Conservation (phyloP, 352 stramenopile species). For the Pythium biforme region DNA sequence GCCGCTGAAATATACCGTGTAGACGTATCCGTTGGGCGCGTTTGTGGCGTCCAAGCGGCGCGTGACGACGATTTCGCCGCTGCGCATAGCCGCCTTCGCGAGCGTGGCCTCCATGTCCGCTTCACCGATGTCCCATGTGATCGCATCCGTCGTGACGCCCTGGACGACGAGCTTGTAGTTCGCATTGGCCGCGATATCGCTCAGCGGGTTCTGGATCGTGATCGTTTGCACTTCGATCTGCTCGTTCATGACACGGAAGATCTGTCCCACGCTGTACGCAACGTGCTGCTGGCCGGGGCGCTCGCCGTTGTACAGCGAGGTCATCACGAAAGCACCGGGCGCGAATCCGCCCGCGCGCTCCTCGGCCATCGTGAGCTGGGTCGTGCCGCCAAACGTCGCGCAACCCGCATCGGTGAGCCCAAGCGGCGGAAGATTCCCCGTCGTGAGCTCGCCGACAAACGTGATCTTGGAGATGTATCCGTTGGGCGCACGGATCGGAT, state of each 20-base stretch:
- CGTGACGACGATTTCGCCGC: constrained; percentile 53
- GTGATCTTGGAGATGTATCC: constrained; percentile 66
- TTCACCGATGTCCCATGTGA: constrained; percentile 65
- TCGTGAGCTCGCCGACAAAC: constrained; percentile 61
- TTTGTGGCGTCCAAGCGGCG: constrained; percentile 36
- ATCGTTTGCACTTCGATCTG: constrained; percentile 72
- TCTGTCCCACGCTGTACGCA: constrained; percentile 56
- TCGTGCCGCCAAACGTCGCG: constrained; percentile 25
- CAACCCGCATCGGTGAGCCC: constrained; percentile 26
- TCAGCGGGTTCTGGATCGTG: constrained; percentile 42
- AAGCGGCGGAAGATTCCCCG: constrained; percentile 44
- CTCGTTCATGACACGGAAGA: constrained; percentile 72
- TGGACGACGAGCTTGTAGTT: constrained; percentile 47
- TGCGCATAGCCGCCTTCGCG: constrained; percentile 5
- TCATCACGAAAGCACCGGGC: constrained; percentile 43
- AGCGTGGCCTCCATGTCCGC: constrained; percentile 40
- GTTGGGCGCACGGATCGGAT: constrained; percentile 42
- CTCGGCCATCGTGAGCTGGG: constrained; percentile 28
- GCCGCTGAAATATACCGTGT: constrained; percentile 76
- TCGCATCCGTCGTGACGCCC: constrained; percentile 31
- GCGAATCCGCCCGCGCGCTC: constrained; percentile 29
- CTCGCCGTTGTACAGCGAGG: constrained; percentile 56
- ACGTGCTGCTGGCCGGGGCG: constrained; percentile 36
- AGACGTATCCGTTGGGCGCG: constrained; percentile 61
- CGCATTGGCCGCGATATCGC: constrained; percentile 31